phyloP scores from a whole-genome alignment of 805 yeast genomes.

The Starmerella apis region DNA sequence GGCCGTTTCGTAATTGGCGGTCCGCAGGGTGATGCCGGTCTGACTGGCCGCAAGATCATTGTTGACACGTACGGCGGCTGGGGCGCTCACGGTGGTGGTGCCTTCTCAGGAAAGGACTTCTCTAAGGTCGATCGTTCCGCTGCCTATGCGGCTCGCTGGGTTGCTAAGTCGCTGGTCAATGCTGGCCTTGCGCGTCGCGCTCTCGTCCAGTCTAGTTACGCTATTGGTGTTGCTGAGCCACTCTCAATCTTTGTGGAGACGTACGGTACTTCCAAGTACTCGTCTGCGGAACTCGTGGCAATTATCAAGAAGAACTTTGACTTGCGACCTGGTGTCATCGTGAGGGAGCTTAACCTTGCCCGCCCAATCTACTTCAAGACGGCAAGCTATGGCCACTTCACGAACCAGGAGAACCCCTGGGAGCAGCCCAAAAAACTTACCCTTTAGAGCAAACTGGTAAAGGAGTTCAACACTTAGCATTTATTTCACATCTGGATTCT shows the following conservation, averaged over 20 bases:
- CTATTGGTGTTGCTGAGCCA: conserved; percentile 99
- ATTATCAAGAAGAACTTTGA: conserved; percentile 92
- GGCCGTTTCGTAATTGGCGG: conserved; percentile 99
- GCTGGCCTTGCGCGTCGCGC: conserved; percentile 96
- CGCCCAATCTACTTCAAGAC: conserved; percentile 99
- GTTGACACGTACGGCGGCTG: conserved; percentile 99
- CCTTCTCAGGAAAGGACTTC: conserved; percentile 99
- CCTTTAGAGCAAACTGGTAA: conserved; percentile 23
- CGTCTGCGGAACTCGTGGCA: conserved; percentile 80
- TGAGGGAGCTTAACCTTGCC: conserved; percentile 90
- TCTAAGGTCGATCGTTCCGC: conserved; percentile 99
- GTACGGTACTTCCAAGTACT: conserved; percentile 89
- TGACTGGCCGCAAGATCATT: conserved; percentile 98
- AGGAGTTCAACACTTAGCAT: conserved; percentile 7
- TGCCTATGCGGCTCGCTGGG: conserved; percentile 99
- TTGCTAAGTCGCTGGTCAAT: conserved; percentile 91
- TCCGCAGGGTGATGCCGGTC: conserved; percentile 99
- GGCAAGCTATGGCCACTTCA: conserved; percentile 99
- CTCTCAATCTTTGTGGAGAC: conserved; percentile 94
- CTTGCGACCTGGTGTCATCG: conserved; percentile 98
- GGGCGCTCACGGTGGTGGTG: conserved; percentile 99
- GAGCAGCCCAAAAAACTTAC: conserved; percentile 68
- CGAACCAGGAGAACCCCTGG: conserved; percentile 98
- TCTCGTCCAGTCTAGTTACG: conserved; percentile 96
- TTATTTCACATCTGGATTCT: conserved; percentile 9